Percentiles rank a stretch among this genome's conserved stretches.
These are phyloP conservation scores for Gastrodia elata DNA, from an alignment of 106 monocot genomes.

Conservation along the genomic window DNA sequence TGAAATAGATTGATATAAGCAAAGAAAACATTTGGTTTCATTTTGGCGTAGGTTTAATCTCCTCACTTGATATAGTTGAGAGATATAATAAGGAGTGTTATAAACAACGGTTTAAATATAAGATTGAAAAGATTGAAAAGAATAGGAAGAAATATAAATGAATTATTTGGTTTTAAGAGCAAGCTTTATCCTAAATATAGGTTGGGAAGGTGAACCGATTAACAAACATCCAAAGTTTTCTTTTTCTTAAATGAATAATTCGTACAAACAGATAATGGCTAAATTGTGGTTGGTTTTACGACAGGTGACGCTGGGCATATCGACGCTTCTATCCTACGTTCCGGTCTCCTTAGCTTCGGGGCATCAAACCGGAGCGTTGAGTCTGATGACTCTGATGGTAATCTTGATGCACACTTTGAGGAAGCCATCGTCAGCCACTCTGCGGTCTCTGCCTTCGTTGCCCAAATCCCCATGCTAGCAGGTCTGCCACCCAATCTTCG, in stretches of 20 bases:
- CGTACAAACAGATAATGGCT: background rate
- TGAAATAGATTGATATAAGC: background rate
- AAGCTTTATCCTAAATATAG: too few relatives aligned
- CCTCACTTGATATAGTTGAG: background rate
- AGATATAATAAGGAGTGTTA: background rate
- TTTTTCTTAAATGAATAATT: background rate
- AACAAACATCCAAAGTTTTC: background rate
- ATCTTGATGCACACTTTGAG: constrained; percentile 72
- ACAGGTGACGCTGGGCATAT: constrained; percentile 81
- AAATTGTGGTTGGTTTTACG: background rate
- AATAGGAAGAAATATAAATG: too few relatives aligned
- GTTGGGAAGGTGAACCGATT: too few relatives aligned
- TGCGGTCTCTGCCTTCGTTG: constrained; percentile 51
- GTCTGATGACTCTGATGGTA: constrained; percentile 59
- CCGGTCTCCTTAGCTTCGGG: constrained; percentile 82
- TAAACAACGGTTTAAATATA: too few relatives aligned
- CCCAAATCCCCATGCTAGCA: too few relatives aligned
- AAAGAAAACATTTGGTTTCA: background rate
- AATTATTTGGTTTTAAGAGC: too few relatives aligned
- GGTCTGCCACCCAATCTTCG: too few relatives aligned
- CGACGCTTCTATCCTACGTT: constrained; percentile 76
- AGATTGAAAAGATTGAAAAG: background rate
- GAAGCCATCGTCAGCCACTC: constrained; percentile 57
- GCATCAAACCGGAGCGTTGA: constrained; percentile 93
- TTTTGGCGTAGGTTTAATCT: background rate